Base-by-base conservation (phyloP, 345 rosid genomes). In the Bretschneidera sinensis region DNA sequence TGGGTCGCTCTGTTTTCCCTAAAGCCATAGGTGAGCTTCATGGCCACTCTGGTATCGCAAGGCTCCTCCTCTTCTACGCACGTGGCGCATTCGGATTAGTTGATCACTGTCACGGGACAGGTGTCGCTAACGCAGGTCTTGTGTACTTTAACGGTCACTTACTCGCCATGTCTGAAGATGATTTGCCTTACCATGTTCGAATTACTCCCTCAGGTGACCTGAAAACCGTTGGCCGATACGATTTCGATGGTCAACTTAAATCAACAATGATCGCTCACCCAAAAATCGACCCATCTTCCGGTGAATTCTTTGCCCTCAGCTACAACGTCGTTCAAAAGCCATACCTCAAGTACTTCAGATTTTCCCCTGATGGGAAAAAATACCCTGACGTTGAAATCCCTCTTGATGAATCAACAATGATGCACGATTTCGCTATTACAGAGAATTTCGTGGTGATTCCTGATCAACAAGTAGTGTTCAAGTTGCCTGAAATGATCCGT, bases 261-360 rank as follows among this genome's bases (percentile, higher is more conserved):
- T 77, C 85, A 8, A 67, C 95, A 0, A 92, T 92, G 98, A 92
- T 92, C 62, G 98, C 98, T 0, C 98, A 92, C 69, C 98, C 98
- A 0, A 92, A 92, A 48, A 54, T 87, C 16, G 98, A 92, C 54
- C 94, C 98, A 0, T 58, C 58, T 9, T 62, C 97, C 9, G 77
- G 83, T 20, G 90, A 92, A 65, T 70, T 92, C 1, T 89, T 87
- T 21, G 91, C 96, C 14, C 71, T 92, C 24, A 87, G 92, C 74
- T 92, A 89, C 66, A 88, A 92, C 64, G 91, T 92, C 23, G 76
- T 87, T 19, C 78, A 76, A 66, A 85, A 89, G 60, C 98, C 97
- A 0, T 92, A 84, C 62, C 70, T 92, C 21, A 89, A 87, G 55
- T 92, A 87, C 73, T 92, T 92, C 65, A 61, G 51, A 49, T 77